Conservation (phyloP, 2,329 filamentous ascomycete genomes). For the Cladosporium austrohemisphaericum region DNA sequence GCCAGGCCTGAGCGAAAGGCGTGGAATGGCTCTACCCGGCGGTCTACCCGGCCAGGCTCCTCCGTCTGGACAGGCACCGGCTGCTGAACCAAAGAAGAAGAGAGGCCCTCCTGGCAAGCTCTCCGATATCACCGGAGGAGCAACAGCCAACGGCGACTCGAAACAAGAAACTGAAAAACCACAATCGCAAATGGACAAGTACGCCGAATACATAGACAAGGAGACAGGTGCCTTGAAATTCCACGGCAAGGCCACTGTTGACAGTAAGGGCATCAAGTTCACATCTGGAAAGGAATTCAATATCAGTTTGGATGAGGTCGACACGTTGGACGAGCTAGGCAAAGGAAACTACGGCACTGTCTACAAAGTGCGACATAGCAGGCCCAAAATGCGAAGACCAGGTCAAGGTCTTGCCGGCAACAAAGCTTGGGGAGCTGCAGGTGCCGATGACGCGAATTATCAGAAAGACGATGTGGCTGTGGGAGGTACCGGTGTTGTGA, state of each 20-base stretch:
- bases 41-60: conserved; percentile 44
- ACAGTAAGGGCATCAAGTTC: conserved; percentile 87
- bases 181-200: conserved; percentile 55
- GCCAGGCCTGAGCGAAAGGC: conserved; percentile 63
- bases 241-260: conserved; percentile 86
- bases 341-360: conserved; percentile 99
- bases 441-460: conserved; percentile 20
- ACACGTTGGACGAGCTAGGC: conserved; percentile 86
- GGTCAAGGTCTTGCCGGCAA: conserved; percentile 60
- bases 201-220: conserved; percentile 80
- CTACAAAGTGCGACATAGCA: conserved; percentile 88
- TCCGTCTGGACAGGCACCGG: conserved; percentile 32
- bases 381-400: conserved; percentile 59
- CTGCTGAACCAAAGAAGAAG: conserved; percentile 5
- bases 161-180: conserved; percentile 29
- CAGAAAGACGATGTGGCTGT: conserved; percentile 25
- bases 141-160: conserved; percentile 15
- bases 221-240: conserved; percentile 90
- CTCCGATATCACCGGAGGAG: conserved; percentile 2
- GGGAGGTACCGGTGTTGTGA: conserved; percentile 67
- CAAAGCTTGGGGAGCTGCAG: conserved; percentile 40
- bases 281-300: conserved; percentile 83
- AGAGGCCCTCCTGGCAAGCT: conserved; percentile 8
- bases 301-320: conserved; percentile 93
- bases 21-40: conserved; percentile 62